Evolutionary conservation across 768 basidiomycete species (phyloP).

Genomic region (Tulasnella calospora): DNA sequence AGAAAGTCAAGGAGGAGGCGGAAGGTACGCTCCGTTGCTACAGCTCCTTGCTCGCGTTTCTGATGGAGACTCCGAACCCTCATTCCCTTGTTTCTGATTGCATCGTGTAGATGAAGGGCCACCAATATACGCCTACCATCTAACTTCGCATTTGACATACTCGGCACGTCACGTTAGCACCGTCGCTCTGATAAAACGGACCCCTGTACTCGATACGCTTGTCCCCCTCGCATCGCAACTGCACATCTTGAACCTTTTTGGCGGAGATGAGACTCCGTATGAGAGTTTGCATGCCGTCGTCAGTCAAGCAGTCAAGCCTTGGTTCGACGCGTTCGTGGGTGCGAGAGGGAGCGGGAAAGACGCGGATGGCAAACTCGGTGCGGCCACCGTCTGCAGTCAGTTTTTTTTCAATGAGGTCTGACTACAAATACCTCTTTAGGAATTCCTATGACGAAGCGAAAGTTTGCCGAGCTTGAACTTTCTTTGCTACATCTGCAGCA

Average conservation of each 20-base stretch:
- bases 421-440: conserved; percentile 36
- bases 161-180: conserved; percentile 75
- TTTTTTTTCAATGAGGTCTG: not conserved
- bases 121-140: conserved; percentile 58
- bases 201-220: conserved; percentile 72
- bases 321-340: conserved; percentile 97
- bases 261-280: conserved; percentile 84
- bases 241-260: conserved; percentile 88
- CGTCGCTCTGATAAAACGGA: conserved; percentile 91
- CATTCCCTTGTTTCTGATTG: not conserved
- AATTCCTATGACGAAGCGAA: conserved; percentile 98
- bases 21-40: conserved; percentile 52
- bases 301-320: conserved; percentile 92
- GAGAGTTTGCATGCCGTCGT: conserved; percentile 94
- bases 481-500: conserved; percentile 93
- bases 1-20: conserved; percentile 67
- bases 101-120: conserved; percentile 54
- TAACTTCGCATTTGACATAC: conserved; percentile 72
- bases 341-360: conserved; percentile 72
- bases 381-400: conserved; percentile 21
- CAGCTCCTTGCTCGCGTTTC: conserved; percentile 6
- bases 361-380: conserved; percentile 76
- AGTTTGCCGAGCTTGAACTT: conserved; percentile 95
- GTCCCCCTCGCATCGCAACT: conserved; percentile 77
- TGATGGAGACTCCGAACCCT: not conserved